phyloP scores from a whole-genome alignment of 2,329 filamentous ascomycete species.

The Cladophialophora psammophila region DNA sequence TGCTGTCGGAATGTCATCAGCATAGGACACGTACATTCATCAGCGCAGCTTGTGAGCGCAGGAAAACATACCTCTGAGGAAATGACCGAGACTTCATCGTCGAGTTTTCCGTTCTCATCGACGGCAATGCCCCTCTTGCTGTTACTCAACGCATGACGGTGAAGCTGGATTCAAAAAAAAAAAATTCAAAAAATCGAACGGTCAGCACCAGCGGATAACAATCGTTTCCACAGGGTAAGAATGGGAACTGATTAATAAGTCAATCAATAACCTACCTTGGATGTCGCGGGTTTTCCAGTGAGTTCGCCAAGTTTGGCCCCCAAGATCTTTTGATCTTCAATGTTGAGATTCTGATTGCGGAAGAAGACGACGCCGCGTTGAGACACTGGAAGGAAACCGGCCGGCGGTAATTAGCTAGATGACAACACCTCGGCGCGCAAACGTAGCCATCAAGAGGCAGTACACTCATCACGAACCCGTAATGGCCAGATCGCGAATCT shows the following conservation, averaged over 20 bases:
- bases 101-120: constrained; percentile 54
- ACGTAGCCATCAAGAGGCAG: no score
- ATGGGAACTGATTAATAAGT: no score
- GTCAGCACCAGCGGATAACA: no score
- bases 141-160: constrained; percentile 59
- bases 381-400: constrained; percentile 50
- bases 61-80: constrained; percentile 49
- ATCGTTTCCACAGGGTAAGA: no score
- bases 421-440: no score
- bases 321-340: constrained; percentile 61
- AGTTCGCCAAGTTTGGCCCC: constrained; percentile 58
- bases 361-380: constrained; percentile 63
- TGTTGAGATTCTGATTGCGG: constrained; percentile 58
- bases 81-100: constrained; percentile 60
- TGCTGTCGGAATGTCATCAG: constrained; percentile 19
- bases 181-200: no score
- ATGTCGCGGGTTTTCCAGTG: constrained; percentile 56
- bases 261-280: constrained; percentile 39
- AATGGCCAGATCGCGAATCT: constrained; percentile 71
- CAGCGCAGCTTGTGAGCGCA: no score
- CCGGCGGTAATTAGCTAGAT: neutral
- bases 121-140: constrained; percentile 55
- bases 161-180: constrained; percentile 38
- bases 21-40: neutral
- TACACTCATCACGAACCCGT: constrained; percentile 58